phyloP scores from a whole-genome alignment of 2,329 filamentous ascomycete genomes.

The Sporothrix phasma region DNA sequence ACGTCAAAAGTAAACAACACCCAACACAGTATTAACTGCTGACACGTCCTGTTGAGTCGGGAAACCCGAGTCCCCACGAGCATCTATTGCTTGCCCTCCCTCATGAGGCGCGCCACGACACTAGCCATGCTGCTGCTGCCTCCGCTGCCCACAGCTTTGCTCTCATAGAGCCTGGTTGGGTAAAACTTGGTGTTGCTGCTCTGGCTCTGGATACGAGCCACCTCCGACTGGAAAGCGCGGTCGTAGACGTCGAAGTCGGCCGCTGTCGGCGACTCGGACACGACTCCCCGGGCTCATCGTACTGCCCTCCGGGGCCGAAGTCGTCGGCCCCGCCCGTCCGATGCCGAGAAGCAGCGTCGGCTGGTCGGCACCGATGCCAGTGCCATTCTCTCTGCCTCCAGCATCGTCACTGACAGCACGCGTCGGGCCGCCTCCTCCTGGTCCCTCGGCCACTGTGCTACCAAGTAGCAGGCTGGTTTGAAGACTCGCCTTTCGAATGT shows the following conservation, averaged over 20 bases:
- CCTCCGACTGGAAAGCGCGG: constrained; percentile 73
- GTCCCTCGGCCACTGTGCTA: neutral
- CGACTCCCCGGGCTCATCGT: constrained; percentile 33
- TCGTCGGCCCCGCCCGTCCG: constrained; percentile 51
- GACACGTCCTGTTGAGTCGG: too few species aligned
- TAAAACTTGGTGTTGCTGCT: constrained; percentile 34
- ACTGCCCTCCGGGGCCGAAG: constrained; percentile 30
- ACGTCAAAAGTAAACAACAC: neutral
- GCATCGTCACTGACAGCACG: neutral
- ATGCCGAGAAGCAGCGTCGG: constrained; percentile 63
- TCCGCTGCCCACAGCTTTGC: neutral
- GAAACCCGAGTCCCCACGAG: too few species aligned
- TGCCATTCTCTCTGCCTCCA: constrained; percentile 46
- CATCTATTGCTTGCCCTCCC: neutral
- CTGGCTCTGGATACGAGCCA: constrained; percentile 54
- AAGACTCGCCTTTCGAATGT: constrained; percentile 27
- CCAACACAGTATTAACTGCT: too few species aligned
- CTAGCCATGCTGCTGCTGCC: neutral
- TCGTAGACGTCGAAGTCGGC: constrained; percentile 86
- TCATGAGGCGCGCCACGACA: neutral
- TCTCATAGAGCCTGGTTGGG: constrained; percentile 33
- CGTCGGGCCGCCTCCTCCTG: neutral
- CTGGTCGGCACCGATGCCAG: constrained; percentile 54
- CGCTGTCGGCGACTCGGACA: constrained; percentile 76
- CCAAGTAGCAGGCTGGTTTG: constrained; percentile 17